Evolutionary conservation across 116 monocot genomes (phyloP), one percentile per base, ranked within the genome.

Genomic region (Phalaenopsis hybrid): DNA sequence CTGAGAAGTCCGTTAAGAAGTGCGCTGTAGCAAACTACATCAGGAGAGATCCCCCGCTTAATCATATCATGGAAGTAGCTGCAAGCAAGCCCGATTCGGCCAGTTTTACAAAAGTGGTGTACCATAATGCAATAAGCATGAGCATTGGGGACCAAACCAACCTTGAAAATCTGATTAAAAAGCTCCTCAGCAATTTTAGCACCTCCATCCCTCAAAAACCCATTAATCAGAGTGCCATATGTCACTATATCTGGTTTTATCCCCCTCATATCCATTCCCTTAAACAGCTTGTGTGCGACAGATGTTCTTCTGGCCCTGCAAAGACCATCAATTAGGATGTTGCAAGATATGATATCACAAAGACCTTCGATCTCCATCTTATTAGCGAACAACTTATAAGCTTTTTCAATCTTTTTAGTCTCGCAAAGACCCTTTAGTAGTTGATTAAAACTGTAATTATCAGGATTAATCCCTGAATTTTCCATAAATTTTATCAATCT

Each of bases 341-440:
- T 94, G 80, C 88, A 94, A 15, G 94, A 97, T 33, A 97, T 87
- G 61, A 88, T 85, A 92, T 94, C 91, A 84, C 86, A 92, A 13
- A 91, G 84, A 11, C 97, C 97, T 86, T 87, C 83, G 2, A 49
- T 61, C 69, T 94, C 89, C 94, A 97, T 94, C 59, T 89, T 84
- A 81, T 87, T 81, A 58, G 86, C 85, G 46, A 97, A 45, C 44
- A 94, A 80, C 75, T 78, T 81, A 80, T 86, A 93, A 73, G 97
- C 97, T 78, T 87, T 89, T 46, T 84, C 80, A 23, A 94, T 86
- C 79, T 85, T 85, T 16, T 93, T 88, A 75, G 84, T 81, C 75
- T 91, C 86, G 86, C 97, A 97, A 76, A 91, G 84, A 58, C 92
- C 89, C 65, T 91, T 94, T 13, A 96, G 88, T 55, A 94, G 83